phyloP scores from a whole-genome alignment of 2,329 filamentous ascomycete genomes.

The Aspergillus sp. region DNA sequence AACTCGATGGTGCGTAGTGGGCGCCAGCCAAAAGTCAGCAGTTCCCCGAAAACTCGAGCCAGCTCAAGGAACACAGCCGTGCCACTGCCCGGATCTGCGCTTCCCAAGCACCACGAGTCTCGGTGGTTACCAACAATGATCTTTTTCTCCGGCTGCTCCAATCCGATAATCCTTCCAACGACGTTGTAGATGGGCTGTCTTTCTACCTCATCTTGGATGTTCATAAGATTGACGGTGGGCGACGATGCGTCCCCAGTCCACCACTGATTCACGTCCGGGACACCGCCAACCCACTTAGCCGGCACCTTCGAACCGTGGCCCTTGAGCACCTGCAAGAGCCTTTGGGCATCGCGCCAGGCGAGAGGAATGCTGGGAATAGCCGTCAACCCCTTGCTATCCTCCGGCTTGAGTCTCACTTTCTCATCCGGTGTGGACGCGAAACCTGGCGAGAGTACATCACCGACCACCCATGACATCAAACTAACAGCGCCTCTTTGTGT shows the following conservation, averaged over 20 bases:
- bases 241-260: constrained; percentile 78
- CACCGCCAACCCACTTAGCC: constrained; percentile 72
- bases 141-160: constrained; percentile 79
- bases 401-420: constrained; percentile 65
- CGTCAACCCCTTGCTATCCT: constrained; percentile 71
- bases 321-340: constrained; percentile 72
- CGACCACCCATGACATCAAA: constrained; percentile 78
- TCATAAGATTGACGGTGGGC: constrained; percentile 77
- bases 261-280: constrained; percentile 75
- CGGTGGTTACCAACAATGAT: constrained; percentile 92
- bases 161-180: constrained; percentile 78
- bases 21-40: constrained; percentile 77
- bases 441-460: constrained; percentile 90
- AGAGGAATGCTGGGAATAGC: constrained; percentile 89
- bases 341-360: constrained; percentile 84
- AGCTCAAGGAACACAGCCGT: constrained; percentile 91
- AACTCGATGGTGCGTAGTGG: constrained; percentile 95
- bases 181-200: constrained; percentile 91
- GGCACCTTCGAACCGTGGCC: constrained; percentile 72
- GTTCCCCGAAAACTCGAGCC: constrained; percentile 77
- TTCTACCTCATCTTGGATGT: constrained; percentile 80
- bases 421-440: constrained; percentile 61
- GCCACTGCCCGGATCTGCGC: constrained; percentile 80
- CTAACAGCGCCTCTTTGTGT: constrained; percentile 82
- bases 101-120: constrained; percentile 88